Evolutionary conservation across 139 green algal species (phyloP), one percentile per base, ranked within the genome.

Genomic region (Closterium sp.): DNA sequence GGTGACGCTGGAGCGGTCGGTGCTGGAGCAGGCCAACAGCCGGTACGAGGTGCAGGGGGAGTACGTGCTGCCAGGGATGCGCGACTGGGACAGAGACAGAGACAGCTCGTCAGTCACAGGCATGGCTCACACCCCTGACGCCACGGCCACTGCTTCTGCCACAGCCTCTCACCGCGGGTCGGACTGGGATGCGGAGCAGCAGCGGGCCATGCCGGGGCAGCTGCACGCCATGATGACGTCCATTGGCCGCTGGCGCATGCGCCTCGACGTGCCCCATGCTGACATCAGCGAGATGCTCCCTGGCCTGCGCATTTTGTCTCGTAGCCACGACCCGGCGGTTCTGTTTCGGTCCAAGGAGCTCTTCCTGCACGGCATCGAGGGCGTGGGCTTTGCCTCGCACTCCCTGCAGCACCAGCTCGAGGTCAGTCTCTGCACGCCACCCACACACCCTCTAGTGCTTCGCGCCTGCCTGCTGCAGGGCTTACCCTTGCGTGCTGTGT

Each of bases 231-330:
- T 92, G 83, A 92, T 92, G 83, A 92, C 84, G 21, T 89, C 89
- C 38, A 92, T 92, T 30, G 89, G 89, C 7, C 87, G 89, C 28
- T 94, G 91, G 93, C 76, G 93, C 9, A 28, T 95, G 43, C 64
- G 89, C 35, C 36, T 95, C 31, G 91, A 90, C 25, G 93, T 95
- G 33, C 93, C 93, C 0, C 32, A 86, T 19, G 93, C 93, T 34
- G 93, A 94, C 30, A 66, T 95, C 19, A 86, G 91, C 33, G 93
- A 95, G 88, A 95, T 95, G 93, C 90, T 95, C 30, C 93, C 93
- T 30, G 93, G 90, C 25, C 76, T 84, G 30, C 84, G 86, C 21
- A 85, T 95, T 43, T 69, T 95, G 6, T 92, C 90, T 28, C 32
- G 64, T 7, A 91, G 64, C 84, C 92, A 34, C 9, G 90, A 94